Evolutionary conservation across 2,329 filamentous ascomycete species (phyloP).

Genomic region (Colletotrichum sublineola): DNA sequence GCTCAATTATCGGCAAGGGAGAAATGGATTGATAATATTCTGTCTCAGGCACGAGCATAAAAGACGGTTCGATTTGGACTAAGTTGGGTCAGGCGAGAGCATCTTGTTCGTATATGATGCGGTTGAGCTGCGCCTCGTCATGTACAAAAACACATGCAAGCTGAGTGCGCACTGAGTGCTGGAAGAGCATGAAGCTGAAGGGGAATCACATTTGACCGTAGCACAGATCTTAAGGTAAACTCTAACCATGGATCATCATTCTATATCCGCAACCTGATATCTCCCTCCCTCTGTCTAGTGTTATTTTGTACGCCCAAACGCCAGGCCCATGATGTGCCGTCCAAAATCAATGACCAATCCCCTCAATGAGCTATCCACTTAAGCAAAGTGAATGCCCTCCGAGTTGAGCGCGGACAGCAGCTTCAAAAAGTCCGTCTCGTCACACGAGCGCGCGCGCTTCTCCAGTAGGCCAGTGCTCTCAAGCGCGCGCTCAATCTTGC

Average conservation of each 20-base stretch:
- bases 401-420: constrained; percentile 87
- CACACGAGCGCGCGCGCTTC: constrained; percentile 85
- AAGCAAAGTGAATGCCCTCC: constrained; percentile 93
- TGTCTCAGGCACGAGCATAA: no score
- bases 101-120: no score
- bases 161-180: background rate
- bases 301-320: constrained; percentile 42
- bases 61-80: no score
- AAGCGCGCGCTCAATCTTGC: constrained; percentile 88
- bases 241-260: constrained; percentile 6
- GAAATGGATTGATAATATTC: no score
- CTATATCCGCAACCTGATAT: constrained; percentile 23
- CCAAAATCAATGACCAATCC: background rate
- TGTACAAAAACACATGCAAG: background rate
- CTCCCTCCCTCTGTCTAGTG: constrained; percentile 4
- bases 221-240: background rate
- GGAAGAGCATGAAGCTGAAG: background rate
- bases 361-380: constrained; percentile 44
- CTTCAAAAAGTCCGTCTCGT: constrained; percentile 92
- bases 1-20: background rate
- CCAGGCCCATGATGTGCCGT: constrained; percentile 34
- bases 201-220: background rate
- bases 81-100: background rate
- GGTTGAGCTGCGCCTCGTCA: background rate
- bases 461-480: constrained; percentile 85